Percentiles rank a stretch among this genome's conserved stretches.
Evolutionary conservation across 805 yeast genomes (phyloP).

Genomic region (Ascoidea rubescens): DNA sequence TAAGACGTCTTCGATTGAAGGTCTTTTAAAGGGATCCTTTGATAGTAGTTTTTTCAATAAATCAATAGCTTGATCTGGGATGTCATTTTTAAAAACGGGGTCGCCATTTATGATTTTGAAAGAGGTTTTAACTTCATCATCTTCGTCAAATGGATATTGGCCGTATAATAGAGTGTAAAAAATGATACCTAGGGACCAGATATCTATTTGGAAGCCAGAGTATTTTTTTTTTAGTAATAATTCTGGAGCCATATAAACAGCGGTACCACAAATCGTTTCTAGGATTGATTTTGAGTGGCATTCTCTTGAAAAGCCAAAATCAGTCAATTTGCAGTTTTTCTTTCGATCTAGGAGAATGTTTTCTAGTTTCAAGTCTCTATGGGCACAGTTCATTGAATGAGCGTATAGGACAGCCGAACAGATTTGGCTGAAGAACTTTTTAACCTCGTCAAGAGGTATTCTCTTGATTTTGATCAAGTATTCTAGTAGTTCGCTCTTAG

Average conservation of each 20-base stretch:
- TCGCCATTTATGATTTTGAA: slow-evolving; percentile 47
- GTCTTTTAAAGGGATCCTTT: slow-evolving; percentile 56
- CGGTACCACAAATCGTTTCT: slow-evolving; percentile 86
- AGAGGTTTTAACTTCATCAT: slow-evolving; percentile 49
- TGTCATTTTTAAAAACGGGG: slow-evolving; percentile 38
- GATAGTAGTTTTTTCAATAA: slow-evolving; percentile 41
- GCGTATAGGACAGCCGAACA: slow-evolving; percentile 48
- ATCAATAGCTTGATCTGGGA: slow-evolving; percentile 34
- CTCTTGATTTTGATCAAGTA: slow-evolving; percentile 39
- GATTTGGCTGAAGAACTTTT: slow-evolving; percentile 47
- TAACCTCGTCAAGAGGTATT: slow-evolving; percentile 35
- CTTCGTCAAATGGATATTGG: slow-evolving; percentile 84
- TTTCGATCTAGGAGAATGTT: slow-evolving; percentile 51
- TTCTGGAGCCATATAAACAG: slow-evolving; percentile 96
- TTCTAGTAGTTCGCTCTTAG: slow-evolving; percentile 65
- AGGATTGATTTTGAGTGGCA: slow-evolving; percentile 39
- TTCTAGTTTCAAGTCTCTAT: slow-evolving; percentile 75
- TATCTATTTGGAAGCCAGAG: slow-evolving; percentile 70
- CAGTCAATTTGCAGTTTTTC: slow-evolving; percentile 62
- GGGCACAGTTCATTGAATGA: slow-evolving; percentile 66
- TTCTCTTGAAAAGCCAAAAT: slow-evolving; percentile 90
- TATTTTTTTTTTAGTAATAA: slow-evolving; percentile 54
- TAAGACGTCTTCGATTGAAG: slow-evolving; percentile 38
- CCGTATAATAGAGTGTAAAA: slow-evolving; percentile 77
- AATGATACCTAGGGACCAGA: slow-evolving; percentile 88